These are phyloP conservation scores for Hordeum marinum DNA, from an alignment of 176 grass and related monocot species.

Conservation along the genomic window DNA sequence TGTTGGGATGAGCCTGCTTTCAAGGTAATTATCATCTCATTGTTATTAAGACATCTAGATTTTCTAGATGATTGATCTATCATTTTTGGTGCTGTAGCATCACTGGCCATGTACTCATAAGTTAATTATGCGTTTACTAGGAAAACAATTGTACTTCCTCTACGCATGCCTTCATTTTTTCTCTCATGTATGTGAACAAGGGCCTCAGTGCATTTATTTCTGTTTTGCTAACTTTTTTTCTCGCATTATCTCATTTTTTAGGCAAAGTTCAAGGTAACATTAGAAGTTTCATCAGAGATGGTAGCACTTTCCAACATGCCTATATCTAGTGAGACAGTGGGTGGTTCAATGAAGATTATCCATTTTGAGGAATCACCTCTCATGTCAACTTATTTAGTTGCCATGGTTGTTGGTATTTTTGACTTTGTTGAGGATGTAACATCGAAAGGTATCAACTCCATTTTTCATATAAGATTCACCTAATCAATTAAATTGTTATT, in stretches of 20 bases:
- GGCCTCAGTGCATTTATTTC: background rate
- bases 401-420: conserved; percentile 51
- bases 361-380: conserved; percentile 51
- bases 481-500: background rate
- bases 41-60: background rate
- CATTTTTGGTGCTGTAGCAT: background rate
- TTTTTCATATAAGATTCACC: background rate
- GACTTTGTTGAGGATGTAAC: conserved; percentile 34
- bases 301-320: conserved; percentile 65
- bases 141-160: background rate
- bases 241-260: background rate
- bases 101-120: background rate
- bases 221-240: background rate
- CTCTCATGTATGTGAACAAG: background rate
- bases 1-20: conserved; percentile 84
- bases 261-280: conserved; percentile 55
- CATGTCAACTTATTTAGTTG: conserved; percentile 68
- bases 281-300: conserved; percentile 39
- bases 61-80: background rate
- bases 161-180: background rate
- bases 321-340: conserved; percentile 16
- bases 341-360: conserved; percentile 30
- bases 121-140: background rate
- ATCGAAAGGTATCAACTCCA: conserved; percentile 27
- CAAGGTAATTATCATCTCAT: conserved; percentile 32